Percentiles rank a stretch among this genome's conserved stretches.
These are phyloP conservation scores for Pyrenochaeta sp. DNA, from an alignment of 2,329 filamentous ascomycete species.

Conservation along the genomic window DNA sequence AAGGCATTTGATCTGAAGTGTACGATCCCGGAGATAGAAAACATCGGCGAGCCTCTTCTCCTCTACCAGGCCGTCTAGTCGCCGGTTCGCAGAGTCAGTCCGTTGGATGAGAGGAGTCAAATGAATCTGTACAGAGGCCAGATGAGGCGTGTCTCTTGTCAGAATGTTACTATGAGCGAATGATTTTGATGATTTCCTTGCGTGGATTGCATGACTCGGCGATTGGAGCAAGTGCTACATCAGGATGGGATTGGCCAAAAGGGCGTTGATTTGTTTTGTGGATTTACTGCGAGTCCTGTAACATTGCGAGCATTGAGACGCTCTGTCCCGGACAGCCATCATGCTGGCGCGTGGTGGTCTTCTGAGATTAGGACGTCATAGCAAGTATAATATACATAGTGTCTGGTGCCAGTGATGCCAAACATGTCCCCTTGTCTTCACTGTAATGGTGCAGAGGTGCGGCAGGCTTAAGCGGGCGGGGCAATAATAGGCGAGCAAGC, in stretches of 20 bases:
- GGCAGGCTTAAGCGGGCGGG: conserved; percentile 29
- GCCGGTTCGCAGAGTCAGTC: conserved; percentile 27
- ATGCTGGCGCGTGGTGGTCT: conserved; percentile 21
- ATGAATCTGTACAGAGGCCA: conserved; percentile 18
- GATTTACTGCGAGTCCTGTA: conserved; percentile 18
- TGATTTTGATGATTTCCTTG: conserved; percentile 46
- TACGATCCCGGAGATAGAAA: conserved; percentile 98
- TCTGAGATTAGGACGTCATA: conserved; percentile 22
- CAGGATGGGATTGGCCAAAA: conserved; percentile 32
- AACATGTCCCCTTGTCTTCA: too few species aligned
- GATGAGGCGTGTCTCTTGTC: conserved; percentile 26
- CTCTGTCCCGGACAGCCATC: conserved; percentile 8
- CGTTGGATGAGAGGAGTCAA: conserved; percentile 14
- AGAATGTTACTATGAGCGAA: conserved; percentile 46
- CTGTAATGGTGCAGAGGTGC: conserved; percentile 2
- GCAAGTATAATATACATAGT: too few species aligned
- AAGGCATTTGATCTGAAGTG: conserved; percentile 99
- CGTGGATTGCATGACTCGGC: conserved; percentile 46
- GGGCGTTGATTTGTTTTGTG: conserved; percentile 40
- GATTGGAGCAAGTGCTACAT: conserved; percentile 45
- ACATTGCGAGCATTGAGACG: conserved; percentile 14
- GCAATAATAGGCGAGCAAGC: conserved; percentile 30
- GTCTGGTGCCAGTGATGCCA: too few species aligned
- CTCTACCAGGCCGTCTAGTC: conserved; percentile 69
- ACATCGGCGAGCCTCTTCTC: conserved; percentile 92